Percentiles rank a stretch among this genome's conserved stretches.
Evolutionary conservation across 345 rosid species (phyloP).

Genomic region (Carallia pectinifolia): DNA sequence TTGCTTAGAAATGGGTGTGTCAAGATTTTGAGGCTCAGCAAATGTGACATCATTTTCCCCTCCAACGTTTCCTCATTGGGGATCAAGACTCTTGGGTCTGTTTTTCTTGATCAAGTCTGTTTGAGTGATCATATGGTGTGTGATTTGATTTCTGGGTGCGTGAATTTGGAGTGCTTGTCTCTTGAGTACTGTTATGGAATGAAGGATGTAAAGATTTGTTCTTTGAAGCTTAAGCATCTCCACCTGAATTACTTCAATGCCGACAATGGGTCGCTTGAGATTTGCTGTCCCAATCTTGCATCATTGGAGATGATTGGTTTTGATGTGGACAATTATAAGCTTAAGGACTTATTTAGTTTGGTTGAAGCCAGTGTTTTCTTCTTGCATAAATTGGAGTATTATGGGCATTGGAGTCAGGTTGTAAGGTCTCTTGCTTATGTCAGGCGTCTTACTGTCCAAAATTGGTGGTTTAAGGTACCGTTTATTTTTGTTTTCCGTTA

Average conservation of each 20-base stretch:
- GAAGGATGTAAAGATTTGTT: not conserved
- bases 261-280: not conserved
- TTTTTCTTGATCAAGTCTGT: slow-evolving; percentile 1
- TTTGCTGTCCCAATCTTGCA: slow-evolving; percentile 7
- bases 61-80: not conserved
- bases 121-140: not conserved
- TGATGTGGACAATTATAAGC: not conserved
- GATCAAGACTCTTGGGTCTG: not conserved
- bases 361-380: slow-evolving; percentile 6
- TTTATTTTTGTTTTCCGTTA: not conserved
- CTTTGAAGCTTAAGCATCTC: not conserved
- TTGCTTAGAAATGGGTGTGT: not conserved
- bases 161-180: not conserved
- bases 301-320: slow-evolving; percentile 10
- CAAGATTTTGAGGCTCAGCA: slow-evolving; percentile 5
- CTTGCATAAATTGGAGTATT: slow-evolving; percentile 10
- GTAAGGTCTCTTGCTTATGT: not conserved
- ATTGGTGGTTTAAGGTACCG: slow-evolving; percentile 2
- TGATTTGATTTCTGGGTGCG: slow-evolving; percentile 6
- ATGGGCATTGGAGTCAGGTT: slow-evolving; percentile 2
- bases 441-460: slow-evolving; percentile 2
- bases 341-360: slow-evolving; percentile 1
- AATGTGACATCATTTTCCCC: not conserved
- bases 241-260: not conserved
- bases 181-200: slow-evolving; percentile 5